A percentile compares a stretch with the other conserved stretches of the same genome.
phyloP scores from a whole-genome alignment of 805 yeast species.

The Suhomyces faveliae region DNA sequence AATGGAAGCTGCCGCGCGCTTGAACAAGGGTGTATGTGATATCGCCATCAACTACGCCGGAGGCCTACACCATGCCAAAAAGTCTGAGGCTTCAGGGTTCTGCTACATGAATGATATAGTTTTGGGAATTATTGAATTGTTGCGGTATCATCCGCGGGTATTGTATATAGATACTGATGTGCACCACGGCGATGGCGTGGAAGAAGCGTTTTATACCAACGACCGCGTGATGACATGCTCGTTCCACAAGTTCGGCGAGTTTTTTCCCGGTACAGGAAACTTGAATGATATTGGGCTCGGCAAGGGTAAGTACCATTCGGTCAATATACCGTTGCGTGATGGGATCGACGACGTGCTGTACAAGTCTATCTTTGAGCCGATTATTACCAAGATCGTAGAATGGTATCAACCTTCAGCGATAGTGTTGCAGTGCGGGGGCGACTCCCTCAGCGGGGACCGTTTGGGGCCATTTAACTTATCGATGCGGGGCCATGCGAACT shows the following conservation, averaged over 20 bases:
- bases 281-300: conserved; percentile 28
- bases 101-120: conserved; percentile 29
- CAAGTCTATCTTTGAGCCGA: conserved; percentile 28
- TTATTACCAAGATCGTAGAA: conserved; percentile 24
- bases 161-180: conserved; percentile 29
- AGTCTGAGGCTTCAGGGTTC: conserved; percentile 26
- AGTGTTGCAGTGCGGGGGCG: conserved; percentile 29
- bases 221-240: conserved; percentile 30
- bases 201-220: conserved; percentile 26
- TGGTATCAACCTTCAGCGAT: conserved; percentile 31
- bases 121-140: conserved; percentile 26
- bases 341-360: conserved; percentile 29
- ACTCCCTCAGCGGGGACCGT: conserved; percentile 27
- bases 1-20: conserved; percentile 29
- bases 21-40: conserved; percentile 26
- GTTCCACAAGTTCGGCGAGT: conserved; percentile 28
- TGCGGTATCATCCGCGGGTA: conserved; percentile 25
- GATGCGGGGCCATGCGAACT: conserved; percentile 30
- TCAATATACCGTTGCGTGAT: conserved; percentile 26
- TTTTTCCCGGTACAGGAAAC: conserved; percentile 31
- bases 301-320: conserved; percentile 27
- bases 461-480: conserved; percentile 28
- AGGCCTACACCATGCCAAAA: conserved; percentile 28
- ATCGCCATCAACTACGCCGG: conserved; percentile 29
- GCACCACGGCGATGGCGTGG: conserved; percentile 30